Conservation (phyloP, 805 yeast genomes). For the Phaffomyces opuntiae region DNA sequence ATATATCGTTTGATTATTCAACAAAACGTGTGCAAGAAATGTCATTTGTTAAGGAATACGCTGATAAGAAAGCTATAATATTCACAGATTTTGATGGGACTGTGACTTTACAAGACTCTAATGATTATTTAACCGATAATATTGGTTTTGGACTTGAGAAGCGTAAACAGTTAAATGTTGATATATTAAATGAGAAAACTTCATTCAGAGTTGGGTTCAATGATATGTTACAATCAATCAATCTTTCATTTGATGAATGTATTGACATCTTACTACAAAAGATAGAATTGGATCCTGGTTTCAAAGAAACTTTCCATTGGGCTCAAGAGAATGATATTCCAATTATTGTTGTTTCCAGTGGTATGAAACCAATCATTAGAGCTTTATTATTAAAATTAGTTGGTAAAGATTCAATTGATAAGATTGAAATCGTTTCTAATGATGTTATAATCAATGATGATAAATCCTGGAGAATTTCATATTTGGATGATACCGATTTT, state of each 20-base stretch:
- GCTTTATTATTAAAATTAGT: conserved; percentile 69
- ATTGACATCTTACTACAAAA: conserved; percentile 58
- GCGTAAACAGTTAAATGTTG: conserved; percentile 62
- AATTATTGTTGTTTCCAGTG: conserved; percentile 80
- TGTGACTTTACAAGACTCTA: conserved; percentile 90
- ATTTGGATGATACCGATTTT: conserved; percentile 76
- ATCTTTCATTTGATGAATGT: conserved; percentile 75
- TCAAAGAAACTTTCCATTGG: conserved; percentile 75
- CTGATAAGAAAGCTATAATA: conserved; percentile 57
- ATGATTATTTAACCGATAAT: conserved; percentile 84
- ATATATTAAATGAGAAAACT: conserved; percentile 60
- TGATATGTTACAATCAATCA: conserved; percentile 75
- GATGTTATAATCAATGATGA: conserved; percentile 52
- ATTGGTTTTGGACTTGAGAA: conserved; percentile 75
- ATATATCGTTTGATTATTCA: neutral
- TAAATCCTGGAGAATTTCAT: conserved; percentile 75
- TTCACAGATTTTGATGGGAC: conserved; percentile 99
- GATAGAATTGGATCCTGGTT: conserved; percentile 84
- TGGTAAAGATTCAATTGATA: conserved; percentile 65
- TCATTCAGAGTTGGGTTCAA: conserved; percentile 78
- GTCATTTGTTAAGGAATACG: conserved; percentile 20
- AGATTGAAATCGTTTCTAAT: conserved; percentile 78
- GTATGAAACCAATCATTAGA: conserved; percentile 88
- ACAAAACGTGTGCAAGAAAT: conserved; percentile 4
- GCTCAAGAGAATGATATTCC: conserved; percentile 68